phyloP scores from a whole-genome alignment of 257 asterid species.

The Nicotiana otophora region DNA sequence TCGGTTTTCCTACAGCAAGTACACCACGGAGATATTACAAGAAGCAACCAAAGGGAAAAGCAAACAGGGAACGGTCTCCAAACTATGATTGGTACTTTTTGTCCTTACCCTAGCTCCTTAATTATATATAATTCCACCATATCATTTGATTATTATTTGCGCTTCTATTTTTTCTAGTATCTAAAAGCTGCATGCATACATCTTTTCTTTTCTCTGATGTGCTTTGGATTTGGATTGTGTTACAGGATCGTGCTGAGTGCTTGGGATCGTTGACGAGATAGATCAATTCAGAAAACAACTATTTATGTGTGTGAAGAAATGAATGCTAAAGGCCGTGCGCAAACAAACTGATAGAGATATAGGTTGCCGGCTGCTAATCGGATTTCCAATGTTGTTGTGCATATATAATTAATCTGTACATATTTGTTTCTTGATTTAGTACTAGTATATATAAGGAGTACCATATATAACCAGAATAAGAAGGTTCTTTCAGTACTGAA shows the following conservation, averaged over 20 bases:
- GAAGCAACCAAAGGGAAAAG: constrained; percentile 47
- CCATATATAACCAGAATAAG: background rate
- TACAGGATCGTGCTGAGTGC: constrained; percentile 59
- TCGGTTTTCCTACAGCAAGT: constrained; percentile 26
- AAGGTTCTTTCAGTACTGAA: background rate
- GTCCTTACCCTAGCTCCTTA: background rate
- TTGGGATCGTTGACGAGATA: constrained; percentile 48
- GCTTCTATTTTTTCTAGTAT: no score
- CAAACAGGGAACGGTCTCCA: constrained; percentile 25
- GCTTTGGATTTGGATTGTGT: background rate
- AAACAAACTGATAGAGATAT: background rate
- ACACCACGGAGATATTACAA: constrained; percentile 53
- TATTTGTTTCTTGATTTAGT: background rate
- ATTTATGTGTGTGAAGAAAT: background rate
- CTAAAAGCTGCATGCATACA: background rate
- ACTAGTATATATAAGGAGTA: background rate
- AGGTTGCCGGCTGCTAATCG: background rate
- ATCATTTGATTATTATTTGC: background rate
- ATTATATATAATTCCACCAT: no score
- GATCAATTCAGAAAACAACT: no score
- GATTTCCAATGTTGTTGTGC: background rate
- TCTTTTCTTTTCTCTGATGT: background rate
- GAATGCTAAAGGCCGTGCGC: background rate
- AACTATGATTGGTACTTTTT: constrained; percentile 50
- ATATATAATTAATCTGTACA: background rate